Base-by-base conservation (phyloP, 192 early-diverging fungal species). In the Gonapodya prolifera region DNA sequence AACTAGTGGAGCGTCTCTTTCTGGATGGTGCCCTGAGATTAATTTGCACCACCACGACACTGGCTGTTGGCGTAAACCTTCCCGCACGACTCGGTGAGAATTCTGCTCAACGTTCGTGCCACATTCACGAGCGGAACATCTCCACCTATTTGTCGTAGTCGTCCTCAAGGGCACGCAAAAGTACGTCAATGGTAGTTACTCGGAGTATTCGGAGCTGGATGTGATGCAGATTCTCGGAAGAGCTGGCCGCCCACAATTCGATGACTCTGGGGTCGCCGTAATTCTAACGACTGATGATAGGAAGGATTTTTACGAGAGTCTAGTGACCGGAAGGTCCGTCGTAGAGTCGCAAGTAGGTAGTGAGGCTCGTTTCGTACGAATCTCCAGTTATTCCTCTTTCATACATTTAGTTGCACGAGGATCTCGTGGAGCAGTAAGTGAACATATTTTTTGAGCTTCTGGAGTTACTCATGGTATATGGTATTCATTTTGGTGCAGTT, bases 1-100 rank as follows among this genome's bases (percentile, higher is more conserved):
- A 83, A 33, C 31, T 83, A 0, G 81, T 92, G 16, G 92, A 93
- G 79, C 36, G 78, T 8, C 69, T 83, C 34, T 93, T 91, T 78
- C 76, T 85, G 0, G 78, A 84, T 2, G 85, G 86, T 1, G 76
- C 70, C 13, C 76, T 93, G 1, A 70, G 75, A 2, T 87, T 92
- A 16, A 80, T 92, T 33, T 93, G 87, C 78, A 87, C 90, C 0
- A 94, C 92, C 0, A 87, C 89, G 0, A 93, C 92, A 0, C 83
- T 94, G 0, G 91, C 90, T n/a, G 87, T 91, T 18, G 92, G 92
- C 18, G 86, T 94, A 30, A 94, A 94, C 75, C 79, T 92, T 45
- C 92, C 92, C n/a, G 91, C 91, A 0, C 85, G 87, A 45, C 82
- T 91, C 18, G 91, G 81, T 85, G 80, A 28, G 69, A 31, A n/a